A percentile compares a stretch with the other conserved stretches of the same genome.
These are phyloP conservation scores for Aspergillus uvarum DNA, from an alignment of 2,329 filamentous ascomycete species.

Conservation along the genomic window DNA sequence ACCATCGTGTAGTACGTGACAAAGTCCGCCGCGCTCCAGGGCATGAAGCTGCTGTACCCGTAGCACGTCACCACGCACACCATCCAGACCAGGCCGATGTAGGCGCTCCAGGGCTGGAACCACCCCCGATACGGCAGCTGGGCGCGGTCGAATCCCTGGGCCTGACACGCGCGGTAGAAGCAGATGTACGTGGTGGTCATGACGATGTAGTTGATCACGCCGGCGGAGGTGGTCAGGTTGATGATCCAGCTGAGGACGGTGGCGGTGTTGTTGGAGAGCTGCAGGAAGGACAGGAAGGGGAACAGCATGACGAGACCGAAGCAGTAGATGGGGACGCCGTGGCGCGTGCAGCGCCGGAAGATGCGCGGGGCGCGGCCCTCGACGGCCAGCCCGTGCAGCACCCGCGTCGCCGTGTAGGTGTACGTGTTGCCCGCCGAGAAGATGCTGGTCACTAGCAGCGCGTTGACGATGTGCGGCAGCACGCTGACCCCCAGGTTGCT, in stretches of 20 bases:
- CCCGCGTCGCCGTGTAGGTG: slow-evolving; percentile 65
- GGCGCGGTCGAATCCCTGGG: slow-evolving; percentile 64
- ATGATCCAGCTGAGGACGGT: slow-evolving; percentile 54
- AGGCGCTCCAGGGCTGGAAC: slow-evolving; percentile 69
- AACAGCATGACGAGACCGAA: slow-evolving; percentile 62
- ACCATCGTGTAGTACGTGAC: slow-evolving; percentile 69
- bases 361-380: slow-evolving; percentile 61
- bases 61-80: slow-evolving; percentile 68
- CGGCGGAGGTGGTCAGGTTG: slow-evolving; percentile 23
- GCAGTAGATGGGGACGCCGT: slow-evolving; percentile 68
- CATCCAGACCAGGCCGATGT: slow-evolving; percentile 56
- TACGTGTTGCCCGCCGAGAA: slow-evolving; percentile 67
- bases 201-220: slow-evolving; percentile 38
- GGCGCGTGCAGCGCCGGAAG: slow-evolving; percentile 50
- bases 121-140: slow-evolving; percentile 65
- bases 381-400: slow-evolving; percentile 64
- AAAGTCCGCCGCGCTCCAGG: slow-evolving; percentile 51
- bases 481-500: slow-evolving; percentile 60
- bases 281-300: slow-evolving; percentile 66
- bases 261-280: slow-evolving; percentile 60
- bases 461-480: slow-evolving; percentile 69
- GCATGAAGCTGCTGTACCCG: slow-evolving; percentile 70
- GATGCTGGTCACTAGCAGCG: slow-evolving; percentile 65
- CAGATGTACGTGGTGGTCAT: slow-evolving; percentile 68
- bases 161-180: slow-evolving; percentile 66